Conservation (phyloP, 2,329 filamentous ascomycete species). For the Verticillium klebahnii region DNA sequence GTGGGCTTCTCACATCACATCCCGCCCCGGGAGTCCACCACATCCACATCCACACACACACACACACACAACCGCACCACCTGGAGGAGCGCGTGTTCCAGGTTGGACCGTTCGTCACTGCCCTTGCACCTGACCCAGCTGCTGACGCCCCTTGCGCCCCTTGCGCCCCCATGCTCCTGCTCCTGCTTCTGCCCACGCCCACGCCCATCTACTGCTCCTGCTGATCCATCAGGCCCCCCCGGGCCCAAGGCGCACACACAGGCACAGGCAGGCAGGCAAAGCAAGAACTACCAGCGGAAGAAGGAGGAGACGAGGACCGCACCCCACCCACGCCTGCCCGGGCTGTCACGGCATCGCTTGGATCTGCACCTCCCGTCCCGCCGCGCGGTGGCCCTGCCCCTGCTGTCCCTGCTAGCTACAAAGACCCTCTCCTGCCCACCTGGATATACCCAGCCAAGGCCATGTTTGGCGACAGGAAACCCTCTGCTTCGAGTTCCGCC, state of each 20-base stretch:
- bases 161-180: background rate
- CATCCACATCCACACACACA: background rate
- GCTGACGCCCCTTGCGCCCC: background rate
- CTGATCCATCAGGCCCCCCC: background rate
- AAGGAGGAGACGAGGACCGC: background rate
- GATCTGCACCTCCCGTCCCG: background rate
- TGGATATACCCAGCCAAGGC: background rate
- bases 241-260: background rate
- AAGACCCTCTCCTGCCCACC: background rate
- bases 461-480: slow-evolving; percentile 2
- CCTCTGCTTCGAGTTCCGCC: background rate
- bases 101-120: background rate
- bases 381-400: background rate
- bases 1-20: background rate
- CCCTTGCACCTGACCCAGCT: background rate
- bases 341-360: background rate
- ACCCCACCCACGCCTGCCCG: background rate
- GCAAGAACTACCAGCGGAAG: background rate
- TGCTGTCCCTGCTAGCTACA: background rate
- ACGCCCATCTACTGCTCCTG: background rate
- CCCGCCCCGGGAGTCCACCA: background rate
- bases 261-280: background rate
- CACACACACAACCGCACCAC: background rate
- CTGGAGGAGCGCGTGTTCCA: background rate
- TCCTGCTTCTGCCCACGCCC: background rate